phyloP scores from a whole-genome alignment of 495 filamentous ascomycete genomes.

The Penicillium nucicola region DNA sequence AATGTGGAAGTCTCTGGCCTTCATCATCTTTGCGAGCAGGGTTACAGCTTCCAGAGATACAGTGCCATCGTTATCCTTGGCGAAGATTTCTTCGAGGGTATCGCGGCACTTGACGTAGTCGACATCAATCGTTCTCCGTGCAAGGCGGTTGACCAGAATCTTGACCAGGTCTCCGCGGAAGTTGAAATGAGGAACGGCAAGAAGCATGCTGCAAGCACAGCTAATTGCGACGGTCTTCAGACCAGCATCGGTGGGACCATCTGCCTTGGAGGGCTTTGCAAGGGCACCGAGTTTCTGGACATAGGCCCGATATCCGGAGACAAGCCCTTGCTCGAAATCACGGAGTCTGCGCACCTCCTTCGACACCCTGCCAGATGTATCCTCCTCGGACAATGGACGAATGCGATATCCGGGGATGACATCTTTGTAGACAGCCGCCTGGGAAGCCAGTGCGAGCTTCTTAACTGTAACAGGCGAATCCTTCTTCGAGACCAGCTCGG shows the following conservation, averaged over 20 bases:
- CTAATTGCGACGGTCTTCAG: slow-evolving; percentile 73
- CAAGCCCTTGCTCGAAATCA: slow-evolving; percentile 77
- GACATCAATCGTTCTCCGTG: slow-evolving; percentile 60
- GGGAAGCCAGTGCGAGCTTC: slow-evolving; percentile 79
- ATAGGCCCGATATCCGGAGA: slow-evolving; percentile 79
- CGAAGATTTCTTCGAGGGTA: slow-evolving; percentile 77
- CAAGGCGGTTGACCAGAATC: slow-evolving; percentile 80
- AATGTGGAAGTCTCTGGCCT: slow-evolving; percentile 70
- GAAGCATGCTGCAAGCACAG: slow-evolving; percentile 77
- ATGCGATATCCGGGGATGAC: slow-evolving; percentile 95
- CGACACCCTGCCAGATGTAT: slow-evolving; percentile 72
- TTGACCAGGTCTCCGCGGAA: slow-evolving; percentile 82
- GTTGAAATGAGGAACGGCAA: slow-evolving; percentile 91
- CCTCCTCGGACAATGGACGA: slow-evolving; percentile 71
- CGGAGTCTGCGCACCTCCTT: slow-evolving; percentile 85
- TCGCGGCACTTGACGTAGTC: slow-evolving; percentile 76
- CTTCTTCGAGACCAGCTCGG: slow-evolving; percentile 60
- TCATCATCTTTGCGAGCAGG: slow-evolving; percentile 92
- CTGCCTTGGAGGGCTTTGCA: slow-evolving; percentile 49
- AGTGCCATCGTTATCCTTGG: slow-evolving; percentile 82
- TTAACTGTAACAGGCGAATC: slow-evolving; percentile 65
- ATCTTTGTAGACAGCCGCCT: slow-evolving; percentile 91
- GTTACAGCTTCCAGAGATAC: slow-evolving; percentile 83
- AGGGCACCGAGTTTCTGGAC: slow-evolving; percentile 65
- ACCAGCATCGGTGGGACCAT: slow-evolving; percentile 30